Conservation (phyloP, 805 yeast species). For the Candida nitratophila region DNA sequence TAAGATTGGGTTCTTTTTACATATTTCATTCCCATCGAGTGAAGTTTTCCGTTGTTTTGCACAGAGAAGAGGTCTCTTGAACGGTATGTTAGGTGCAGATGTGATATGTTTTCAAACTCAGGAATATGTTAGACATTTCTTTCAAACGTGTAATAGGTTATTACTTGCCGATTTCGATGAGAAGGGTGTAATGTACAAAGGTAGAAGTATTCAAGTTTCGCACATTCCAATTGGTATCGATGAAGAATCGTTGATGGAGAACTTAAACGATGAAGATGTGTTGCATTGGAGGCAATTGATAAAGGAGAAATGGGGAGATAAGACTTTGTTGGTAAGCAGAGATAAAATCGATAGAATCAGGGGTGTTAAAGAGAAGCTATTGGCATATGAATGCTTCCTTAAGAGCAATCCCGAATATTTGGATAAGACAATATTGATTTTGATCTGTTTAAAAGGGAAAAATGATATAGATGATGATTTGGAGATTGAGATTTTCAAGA, state of each 20-base stretch:
- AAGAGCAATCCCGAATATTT: constrained; percentile 64
- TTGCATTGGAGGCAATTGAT: constrained; percentile 61
- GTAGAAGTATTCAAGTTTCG: constrained; percentile 47
- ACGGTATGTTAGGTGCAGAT: constrained; percentile 86
- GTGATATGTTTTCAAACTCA: constrained; percentile 84
- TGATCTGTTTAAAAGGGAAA: constrained; percentile 63
- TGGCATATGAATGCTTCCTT: constrained; percentile 80
- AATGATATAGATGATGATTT: constrained; percentile 46
- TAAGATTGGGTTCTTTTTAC: constrained; percentile 85
- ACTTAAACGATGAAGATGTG: constrained; percentile 41
- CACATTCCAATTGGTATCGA: constrained; percentile 78
- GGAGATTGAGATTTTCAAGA: constrained; percentile 65
- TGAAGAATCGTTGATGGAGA: constrained; percentile 44
- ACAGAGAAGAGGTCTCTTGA: constrained; percentile 65
- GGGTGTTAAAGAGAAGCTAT: constrained; percentile 80
- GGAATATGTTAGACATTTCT: constrained; percentile 89
- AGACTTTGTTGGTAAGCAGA: constrained; percentile 71
- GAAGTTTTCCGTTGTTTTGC: constrained; percentile 95
- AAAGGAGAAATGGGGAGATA: constrained; percentile 69
- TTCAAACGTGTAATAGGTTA: constrained; percentile 82
- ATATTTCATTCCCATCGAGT: constrained; percentile 90
- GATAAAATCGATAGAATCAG: constrained; percentile 85
- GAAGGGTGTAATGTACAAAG: constrained; percentile 52
- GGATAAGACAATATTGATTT: constrained; percentile 67
- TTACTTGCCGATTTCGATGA: constrained; percentile 76